Evolutionary conservation across 2,329 filamentous ascomycete genomes (phyloP).

Genomic region (Sordariomycetes sp.): DNA sequence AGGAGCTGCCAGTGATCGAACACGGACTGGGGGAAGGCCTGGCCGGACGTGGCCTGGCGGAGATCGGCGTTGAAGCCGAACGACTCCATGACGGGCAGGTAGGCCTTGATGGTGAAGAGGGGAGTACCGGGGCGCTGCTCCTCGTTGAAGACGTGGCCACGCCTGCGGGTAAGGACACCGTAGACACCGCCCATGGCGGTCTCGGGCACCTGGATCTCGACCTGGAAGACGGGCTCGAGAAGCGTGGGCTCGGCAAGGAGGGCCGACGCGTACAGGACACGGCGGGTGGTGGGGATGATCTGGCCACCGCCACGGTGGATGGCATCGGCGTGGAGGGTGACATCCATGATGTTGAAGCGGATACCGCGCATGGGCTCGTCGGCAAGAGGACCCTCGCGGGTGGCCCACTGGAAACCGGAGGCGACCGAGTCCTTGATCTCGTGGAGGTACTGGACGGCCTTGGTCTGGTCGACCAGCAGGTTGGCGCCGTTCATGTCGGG

Average conservation of each 20-base stretch:
- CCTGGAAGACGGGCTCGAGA: slow-evolving; percentile 95
- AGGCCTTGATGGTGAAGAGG: slow-evolving; percentile 97
- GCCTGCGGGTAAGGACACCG: slow-evolving; percentile 91
- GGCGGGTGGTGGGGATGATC: slow-evolving; percentile 94
- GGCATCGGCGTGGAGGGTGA: slow-evolving; percentile 97
- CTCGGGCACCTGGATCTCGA: slow-evolving; percentile 99
- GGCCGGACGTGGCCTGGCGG: slow-evolving; percentile 82
- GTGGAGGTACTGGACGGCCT: slow-evolving; percentile 99
- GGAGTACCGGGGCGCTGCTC: slow-evolving; percentile 97
- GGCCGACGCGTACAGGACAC: slow-evolving; percentile 88
- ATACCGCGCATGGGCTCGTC: slow-evolving; percentile 97
- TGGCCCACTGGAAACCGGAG: slow-evolving; percentile 99
- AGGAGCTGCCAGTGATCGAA: slow-evolving; percentile 99
- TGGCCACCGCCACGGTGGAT: slow-evolving; percentile 99
- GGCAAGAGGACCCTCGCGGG: slow-evolving; percentile 90
- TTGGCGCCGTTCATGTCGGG: slow-evolving; percentile 97
- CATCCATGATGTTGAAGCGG: slow-evolving; percentile 99
- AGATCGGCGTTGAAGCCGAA: slow-evolving; percentile 99
- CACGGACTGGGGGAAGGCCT: slow-evolving; percentile 97
- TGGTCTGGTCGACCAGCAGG: slow-evolving; percentile 98
- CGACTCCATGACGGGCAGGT: slow-evolving; percentile 92
- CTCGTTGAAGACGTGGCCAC: slow-evolving; percentile 98
- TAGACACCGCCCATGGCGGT: slow-evolving; percentile 99
- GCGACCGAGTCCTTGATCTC: slow-evolving; percentile 99
- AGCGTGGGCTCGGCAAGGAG: slow-evolving; percentile 87